These are phyloP conservation scores for Sporothrix schenckii DNA, from an alignment of 2,329 filamentous ascomycete genomes.

Conservation along the genomic window DNA sequence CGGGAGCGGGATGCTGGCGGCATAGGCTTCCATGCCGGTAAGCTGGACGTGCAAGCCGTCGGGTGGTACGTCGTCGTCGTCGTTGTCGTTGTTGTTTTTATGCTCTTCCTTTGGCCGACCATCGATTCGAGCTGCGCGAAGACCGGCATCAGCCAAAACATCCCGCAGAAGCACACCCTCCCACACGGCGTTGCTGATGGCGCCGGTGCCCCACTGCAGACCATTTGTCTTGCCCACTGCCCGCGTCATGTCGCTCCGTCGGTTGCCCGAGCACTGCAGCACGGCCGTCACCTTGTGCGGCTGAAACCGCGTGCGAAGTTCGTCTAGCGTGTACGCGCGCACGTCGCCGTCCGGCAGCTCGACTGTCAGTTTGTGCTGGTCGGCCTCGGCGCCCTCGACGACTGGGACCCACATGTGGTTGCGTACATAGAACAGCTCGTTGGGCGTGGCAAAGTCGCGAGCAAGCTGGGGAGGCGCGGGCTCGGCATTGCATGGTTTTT, in stretches of 20 bases:
- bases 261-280: constrained; percentile 64
- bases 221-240: constrained; percentile 55
- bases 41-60: constrained; percentile 63
- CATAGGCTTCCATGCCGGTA: constrained; percentile 62
- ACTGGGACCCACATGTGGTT: constrained; percentile 67
- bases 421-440: constrained; percentile 61
- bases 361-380: constrained; percentile 53
- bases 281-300: constrained; percentile 57
- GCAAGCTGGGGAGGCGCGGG: constrained; percentile 55
- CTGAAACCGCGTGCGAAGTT: constrained; percentile 57
- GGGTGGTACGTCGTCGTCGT: constrained; percentile 40
- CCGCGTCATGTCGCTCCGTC: constrained; percentile 62
- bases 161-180: constrained; percentile 60
- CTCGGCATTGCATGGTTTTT: constrained; percentile 64
- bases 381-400: constrained; percentile 40
- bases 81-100: background rate
- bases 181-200: constrained; percentile 64
- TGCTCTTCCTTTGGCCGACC: constrained; percentile 25
- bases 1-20: constrained; percentile 62
- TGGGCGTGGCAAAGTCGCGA: constrained; percentile 57
- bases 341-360: constrained; percentile 62
- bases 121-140: constrained; percentile 40
- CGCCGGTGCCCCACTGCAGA: constrained; percentile 62
- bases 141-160: constrained; percentile 59
- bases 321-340: constrained; percentile 56